Base-by-base conservation (phyloP, 73 alveolate species). In the Uronychia binucleata region DNA sequence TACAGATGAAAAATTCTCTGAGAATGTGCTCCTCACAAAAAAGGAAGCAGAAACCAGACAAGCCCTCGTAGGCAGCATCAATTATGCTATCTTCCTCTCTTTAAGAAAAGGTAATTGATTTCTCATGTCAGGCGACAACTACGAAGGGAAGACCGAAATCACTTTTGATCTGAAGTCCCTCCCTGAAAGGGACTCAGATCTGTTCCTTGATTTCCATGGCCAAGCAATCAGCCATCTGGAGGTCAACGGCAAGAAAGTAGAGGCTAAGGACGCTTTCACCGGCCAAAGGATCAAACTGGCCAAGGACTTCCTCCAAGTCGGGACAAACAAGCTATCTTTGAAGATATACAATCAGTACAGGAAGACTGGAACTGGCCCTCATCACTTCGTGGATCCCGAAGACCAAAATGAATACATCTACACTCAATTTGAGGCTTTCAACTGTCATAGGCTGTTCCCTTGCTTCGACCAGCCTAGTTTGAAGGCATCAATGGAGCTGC, bases 401-500 rank as follows among this genome's bases (percentile, higher is more conserved):
- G 99, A 98, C 83, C 86, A 96, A 60, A 88, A 94, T 83, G 96
- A 88, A 78, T 98, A 98, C 82, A 81, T 98, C 60, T 97, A 95
- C 91, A 88, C 99, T 13, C 98, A 98, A 85, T 88, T 98, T 75
- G 99, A 97, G 67, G 98, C 99, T 5, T 97, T 91, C 93, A 93
- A 91, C 88, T 93, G 98, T 83, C 95, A 97, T 86, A 95, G 99
- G 89, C 93, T 95, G 93, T 97, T 98, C 97, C 99, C 99, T 33
- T 96, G 99, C 78, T 96, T 98, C 86, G 99, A 98, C 85, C 96
- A 98, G 87, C 99, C 99, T 26, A 97, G 96, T 87, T 77, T 98
- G 60, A 97, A 97, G 84, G 99, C 99, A 25, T 58, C 90, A 34
- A 82, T 98, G 34, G 91, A 84, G 34, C 91, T 98, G 32, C 88